These are phyloP conservation scores for Choanephora cucurbitarum DNA, from an alignment of 371 early-diverging fungal genomes.

Conservation along the genomic window DNA sequence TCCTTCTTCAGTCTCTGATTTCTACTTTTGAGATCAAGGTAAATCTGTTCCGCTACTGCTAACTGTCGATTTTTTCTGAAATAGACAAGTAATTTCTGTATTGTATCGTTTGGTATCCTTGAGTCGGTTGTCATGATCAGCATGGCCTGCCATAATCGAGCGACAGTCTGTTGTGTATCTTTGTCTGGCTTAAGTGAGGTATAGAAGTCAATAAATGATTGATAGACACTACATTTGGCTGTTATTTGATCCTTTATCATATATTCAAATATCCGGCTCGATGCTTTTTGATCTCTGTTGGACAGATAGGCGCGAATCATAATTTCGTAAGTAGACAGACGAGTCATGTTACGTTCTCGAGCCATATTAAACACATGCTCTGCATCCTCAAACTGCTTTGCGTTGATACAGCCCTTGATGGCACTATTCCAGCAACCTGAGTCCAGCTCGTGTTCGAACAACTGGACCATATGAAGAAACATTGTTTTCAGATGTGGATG, in stretches of 20 bases:
- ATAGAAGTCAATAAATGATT: constrained; percentile 15
- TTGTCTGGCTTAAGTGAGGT: neutral
- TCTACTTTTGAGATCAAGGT: constrained; percentile 20
- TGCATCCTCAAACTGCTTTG: constrained; percentile 4
- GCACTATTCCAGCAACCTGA: constrained; percentile 14
- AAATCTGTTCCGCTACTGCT: constrained; percentile 22
- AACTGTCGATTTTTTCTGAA: constrained; percentile 10
- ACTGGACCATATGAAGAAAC: constrained; percentile 1
- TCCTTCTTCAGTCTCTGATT: neutral
- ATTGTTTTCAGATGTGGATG: constrained; percentile 14
- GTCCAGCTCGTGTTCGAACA: neutral
- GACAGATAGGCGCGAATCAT: constrained; percentile 13
- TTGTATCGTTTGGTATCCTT: neutral
- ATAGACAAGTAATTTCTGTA: constrained; percentile 1
- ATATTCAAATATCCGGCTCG: constrained; percentile 12
- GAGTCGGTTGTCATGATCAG: constrained; percentile 10
- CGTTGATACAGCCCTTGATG: constrained; percentile 13
- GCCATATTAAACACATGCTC: constrained; percentile 9
- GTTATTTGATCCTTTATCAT: constrained; percentile 15
- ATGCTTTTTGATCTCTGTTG: constrained; percentile 5
- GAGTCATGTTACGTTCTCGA: constrained; percentile 4
- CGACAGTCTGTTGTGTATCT: constrained; percentile 9
- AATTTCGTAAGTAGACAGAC: constrained; percentile 4
- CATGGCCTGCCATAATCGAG: constrained; percentile 24
- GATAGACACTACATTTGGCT: constrained; percentile 9